Conservation (phyloP, 2,329 filamentous ascomycete species). For the Cladophialophora bantiana region DNA sequence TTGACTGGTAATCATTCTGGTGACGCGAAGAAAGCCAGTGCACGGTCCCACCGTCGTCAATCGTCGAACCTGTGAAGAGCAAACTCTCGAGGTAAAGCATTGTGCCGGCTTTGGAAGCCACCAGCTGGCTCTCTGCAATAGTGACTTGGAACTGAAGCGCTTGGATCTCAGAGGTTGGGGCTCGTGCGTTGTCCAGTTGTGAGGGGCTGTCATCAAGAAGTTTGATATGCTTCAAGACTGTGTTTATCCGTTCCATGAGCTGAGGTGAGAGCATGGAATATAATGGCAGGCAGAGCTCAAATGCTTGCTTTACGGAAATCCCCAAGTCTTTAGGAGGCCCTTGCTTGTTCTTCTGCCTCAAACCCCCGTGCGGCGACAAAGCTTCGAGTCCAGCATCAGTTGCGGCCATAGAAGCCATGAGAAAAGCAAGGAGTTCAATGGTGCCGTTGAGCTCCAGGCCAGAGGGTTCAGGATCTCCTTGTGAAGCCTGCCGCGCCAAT, state of each 20-base stretch:
- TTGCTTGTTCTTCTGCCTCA: not conserved
- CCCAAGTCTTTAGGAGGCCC: constrained; percentile 16
- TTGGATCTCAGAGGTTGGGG: constrained; percentile 35
- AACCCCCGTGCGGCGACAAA: constrained; percentile 17
- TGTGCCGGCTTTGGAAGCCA: constrained; percentile 80
- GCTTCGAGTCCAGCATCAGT: constrained; percentile 33
- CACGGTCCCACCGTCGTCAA: constrained; percentile 80
- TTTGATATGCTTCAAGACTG: constrained; percentile 36
- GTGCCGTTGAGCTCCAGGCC: constrained; percentile 19
- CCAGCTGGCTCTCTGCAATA: constrained; percentile 70
- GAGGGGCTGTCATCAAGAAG: constrained; percentile 24
- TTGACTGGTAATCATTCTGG: constrained; percentile 78
- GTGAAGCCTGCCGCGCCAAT: constrained; percentile 22
- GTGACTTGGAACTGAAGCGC: constrained; percentile 61
- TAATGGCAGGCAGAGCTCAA: constrained; percentile 29
- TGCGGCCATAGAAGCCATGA: constrained; percentile 32
- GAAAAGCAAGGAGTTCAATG: constrained; percentile 34
- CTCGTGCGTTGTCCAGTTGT: constrained; percentile 18
- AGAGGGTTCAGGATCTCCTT: constrained; percentile 14
- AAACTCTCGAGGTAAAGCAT: constrained; percentile 85
- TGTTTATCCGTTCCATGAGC: constrained; percentile 35
- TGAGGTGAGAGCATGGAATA: constrained; percentile 35
- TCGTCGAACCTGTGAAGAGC: constrained; percentile 79
- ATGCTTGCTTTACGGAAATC: constrained; percentile 25
- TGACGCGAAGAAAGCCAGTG: constrained; percentile 86